phyloP scores from a whole-genome alignment of 306 rosid genomes.

The Geum urbanum region DNA sequence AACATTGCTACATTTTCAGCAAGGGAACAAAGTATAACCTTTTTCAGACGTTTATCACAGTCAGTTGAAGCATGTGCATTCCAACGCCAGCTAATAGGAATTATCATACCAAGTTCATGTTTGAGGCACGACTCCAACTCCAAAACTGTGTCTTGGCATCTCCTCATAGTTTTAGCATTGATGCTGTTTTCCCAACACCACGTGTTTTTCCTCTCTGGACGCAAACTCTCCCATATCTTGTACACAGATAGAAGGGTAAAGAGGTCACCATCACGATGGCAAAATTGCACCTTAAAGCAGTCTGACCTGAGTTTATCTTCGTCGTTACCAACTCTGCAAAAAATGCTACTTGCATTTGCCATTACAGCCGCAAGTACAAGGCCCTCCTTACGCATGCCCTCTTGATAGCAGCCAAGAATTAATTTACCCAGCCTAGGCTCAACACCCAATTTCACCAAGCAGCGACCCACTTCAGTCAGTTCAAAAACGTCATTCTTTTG shows the following conservation, averaged over 20 bases:
- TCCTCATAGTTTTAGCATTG: constrained; percentile 88
- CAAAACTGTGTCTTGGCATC: constrained; percentile 70
- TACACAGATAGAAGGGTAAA: constrained; percentile 89
- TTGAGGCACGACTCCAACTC: constrained; percentile 73
- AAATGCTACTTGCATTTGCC: constrained; percentile 85
- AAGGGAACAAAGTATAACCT: constrained; percentile 73
- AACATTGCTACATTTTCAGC: constrained; percentile 90
- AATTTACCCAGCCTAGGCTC: constrained; percentile 97
- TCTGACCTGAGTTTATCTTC: constrained; percentile 76
- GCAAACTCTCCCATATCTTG: constrained; percentile 69
- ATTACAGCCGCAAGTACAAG: constrained; percentile 79
- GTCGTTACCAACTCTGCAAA: constrained; percentile 83
- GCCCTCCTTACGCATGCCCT: constrained; percentile 70
- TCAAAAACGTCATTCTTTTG: constrained; percentile 38
- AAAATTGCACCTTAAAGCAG: constrained; percentile 78
- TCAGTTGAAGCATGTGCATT: constrained; percentile 42
- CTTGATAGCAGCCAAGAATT: constrained; percentile 55
- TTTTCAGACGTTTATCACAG: constrained; percentile 50
- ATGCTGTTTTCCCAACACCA: constrained; percentile 98
- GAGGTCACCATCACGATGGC: constrained; percentile 87
- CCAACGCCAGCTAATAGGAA: constrained; percentile 77
- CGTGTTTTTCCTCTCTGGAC: constrained; percentile 44
- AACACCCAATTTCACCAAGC: constrained; percentile 72
- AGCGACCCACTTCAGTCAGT: constrained; percentile 60
- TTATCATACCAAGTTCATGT: constrained; percentile 51